These are phyloP conservation scores for Mucor sp. DNA, from an alignment of 371 early-diverging fungal species.

Conservation along the genomic window DNA sequence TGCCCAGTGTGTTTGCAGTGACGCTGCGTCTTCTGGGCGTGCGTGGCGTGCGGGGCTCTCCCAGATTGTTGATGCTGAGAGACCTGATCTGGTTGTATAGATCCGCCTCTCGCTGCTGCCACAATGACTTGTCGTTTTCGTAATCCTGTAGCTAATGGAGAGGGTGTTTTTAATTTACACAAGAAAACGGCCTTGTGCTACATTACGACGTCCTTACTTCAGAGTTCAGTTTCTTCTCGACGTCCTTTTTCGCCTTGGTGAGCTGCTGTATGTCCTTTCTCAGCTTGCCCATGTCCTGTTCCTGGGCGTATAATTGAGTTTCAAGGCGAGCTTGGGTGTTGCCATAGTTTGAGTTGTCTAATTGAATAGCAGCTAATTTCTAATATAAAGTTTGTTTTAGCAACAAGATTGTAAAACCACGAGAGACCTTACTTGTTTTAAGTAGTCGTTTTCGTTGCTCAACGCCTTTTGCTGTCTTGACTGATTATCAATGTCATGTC, in stretches of 20 bases:
- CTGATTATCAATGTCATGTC: constrained; percentile 36
- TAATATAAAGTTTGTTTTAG: constrained; percentile 8
- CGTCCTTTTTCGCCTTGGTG: constrained; percentile 42
- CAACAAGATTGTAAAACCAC: neutral
- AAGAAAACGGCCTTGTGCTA: constrained; percentile 1
- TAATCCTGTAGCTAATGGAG: constrained; percentile 37
- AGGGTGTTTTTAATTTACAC: neutral
- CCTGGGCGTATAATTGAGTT: constrained; percentile 50
- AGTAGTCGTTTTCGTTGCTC: constrained; percentile 39
- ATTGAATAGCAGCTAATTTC: constrained; percentile 45
- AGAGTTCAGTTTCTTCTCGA: constrained; percentile 37
- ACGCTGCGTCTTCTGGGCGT: constrained; percentile 48
- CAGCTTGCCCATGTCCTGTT: constrained; percentile 37
- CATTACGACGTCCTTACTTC: constrained; percentile 20
- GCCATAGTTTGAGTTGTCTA: constrained; percentile 42
- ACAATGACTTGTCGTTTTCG: constrained; percentile 44
- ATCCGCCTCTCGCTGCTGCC: constrained; percentile 54
- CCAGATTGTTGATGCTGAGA: constrained; percentile 23
- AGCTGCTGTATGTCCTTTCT: constrained; percentile 45
- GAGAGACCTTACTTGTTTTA: constrained; percentile 33
- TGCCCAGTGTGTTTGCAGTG: constrained; percentile 29
- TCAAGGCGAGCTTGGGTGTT: constrained; percentile 50
- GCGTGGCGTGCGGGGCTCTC: constrained; percentile 46
- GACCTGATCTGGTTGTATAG: constrained; percentile 48
- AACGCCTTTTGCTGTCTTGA: constrained; percentile 32